phyloP scores from a whole-genome alignment of 345 rosid genomes.

The Odontarrhena argentea region DNA sequence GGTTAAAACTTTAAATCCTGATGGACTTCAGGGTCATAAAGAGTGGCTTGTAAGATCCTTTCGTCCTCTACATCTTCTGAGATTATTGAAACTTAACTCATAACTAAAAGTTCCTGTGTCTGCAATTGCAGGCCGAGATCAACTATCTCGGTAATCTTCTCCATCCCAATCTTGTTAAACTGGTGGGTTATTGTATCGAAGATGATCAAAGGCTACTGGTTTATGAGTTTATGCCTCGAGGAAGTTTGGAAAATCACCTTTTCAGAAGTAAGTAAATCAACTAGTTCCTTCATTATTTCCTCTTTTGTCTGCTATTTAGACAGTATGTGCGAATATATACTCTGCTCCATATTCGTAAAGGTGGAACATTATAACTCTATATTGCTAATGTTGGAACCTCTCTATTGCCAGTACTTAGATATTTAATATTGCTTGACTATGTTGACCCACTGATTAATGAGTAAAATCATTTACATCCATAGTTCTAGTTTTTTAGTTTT shows the following conservation, averaged over 20 bases:
- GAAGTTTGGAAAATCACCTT: constrained; percentile 73
- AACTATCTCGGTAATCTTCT: constrained; percentile 66
- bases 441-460: constrained; percentile 1
- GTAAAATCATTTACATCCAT: constrained; percentile 1
- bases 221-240: constrained; percentile 73
- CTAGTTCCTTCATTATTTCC: not conserved
- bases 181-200: constrained; percentile 64
- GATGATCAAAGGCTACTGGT: constrained; percentile 68
- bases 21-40: constrained; percentile 98
- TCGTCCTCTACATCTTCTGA: not conserved
- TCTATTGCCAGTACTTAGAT: not conserved
- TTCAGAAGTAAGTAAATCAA: constrained; percentile 51
- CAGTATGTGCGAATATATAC: not conserved
- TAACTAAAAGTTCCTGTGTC: constrained; percentile 20
- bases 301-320: not conserved
- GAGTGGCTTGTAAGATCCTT: constrained; percentile 87
- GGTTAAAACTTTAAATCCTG: constrained; percentile 94
- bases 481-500: not conserved
- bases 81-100: not conserved
- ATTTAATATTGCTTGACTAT: constrained; percentile 3
- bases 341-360: constrained; percentile 1
- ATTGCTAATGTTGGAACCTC: not conserved
- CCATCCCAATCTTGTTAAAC: constrained; percentile 59
- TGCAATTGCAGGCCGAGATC: constrained; percentile 68
- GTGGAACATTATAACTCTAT: not conserved